These are phyloP conservation scores for Oxytropis ochrocephala DNA, from an alignment of 306 rosid species.

Conservation along the genomic window DNA sequence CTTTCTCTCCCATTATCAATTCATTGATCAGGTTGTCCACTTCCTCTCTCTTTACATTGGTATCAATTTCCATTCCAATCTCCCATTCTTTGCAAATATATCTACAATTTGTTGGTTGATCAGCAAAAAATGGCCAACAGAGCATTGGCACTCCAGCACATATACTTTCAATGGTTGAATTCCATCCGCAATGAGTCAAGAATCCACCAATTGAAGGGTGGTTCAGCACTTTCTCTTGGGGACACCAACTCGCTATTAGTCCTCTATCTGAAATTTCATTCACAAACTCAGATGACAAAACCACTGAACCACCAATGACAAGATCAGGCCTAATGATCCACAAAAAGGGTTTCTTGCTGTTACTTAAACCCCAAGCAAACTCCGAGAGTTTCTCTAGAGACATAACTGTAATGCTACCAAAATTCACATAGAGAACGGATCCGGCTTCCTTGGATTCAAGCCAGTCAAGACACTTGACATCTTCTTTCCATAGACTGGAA, in stretches of 20 bases:
- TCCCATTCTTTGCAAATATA: slow-evolving; percentile 16
- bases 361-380: too few relatives aligned
- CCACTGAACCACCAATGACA: too few relatives aligned
- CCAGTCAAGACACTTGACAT: slow-evolving; percentile 3
- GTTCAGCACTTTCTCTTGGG: slow-evolving; percentile 23
- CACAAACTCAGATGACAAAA: too few relatives aligned
- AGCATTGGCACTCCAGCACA: slow-evolving; percentile 23
- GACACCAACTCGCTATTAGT: slow-evolving; percentile 9
- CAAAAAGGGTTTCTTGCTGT: too few relatives aligned
- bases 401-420: slow-evolving; percentile 10
- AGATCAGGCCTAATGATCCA: too few relatives aligned
- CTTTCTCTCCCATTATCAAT: slow-evolving; percentile 17
- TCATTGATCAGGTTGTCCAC: slow-evolving; percentile 17
- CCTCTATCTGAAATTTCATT: too few relatives aligned
- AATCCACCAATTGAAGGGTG: slow-evolving; percentile 19
- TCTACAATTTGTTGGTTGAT: slow-evolving; percentile 15
- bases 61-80: slow-evolving; percentile 3
- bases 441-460: neutral
- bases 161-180: slow-evolving; percentile 17
- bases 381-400: neutral
- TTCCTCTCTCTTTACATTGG: slow-evolving; percentile 7
- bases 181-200: slow-evolving; percentile 23
- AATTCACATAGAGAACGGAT: slow-evolving; percentile 14
- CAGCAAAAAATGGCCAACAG: slow-evolving; percentile 9
- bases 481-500: slow-evolving; percentile 13